Conservation (phyloP, 2,329 filamentous ascomycete species). For the Fusarium bactridioides region DNA sequence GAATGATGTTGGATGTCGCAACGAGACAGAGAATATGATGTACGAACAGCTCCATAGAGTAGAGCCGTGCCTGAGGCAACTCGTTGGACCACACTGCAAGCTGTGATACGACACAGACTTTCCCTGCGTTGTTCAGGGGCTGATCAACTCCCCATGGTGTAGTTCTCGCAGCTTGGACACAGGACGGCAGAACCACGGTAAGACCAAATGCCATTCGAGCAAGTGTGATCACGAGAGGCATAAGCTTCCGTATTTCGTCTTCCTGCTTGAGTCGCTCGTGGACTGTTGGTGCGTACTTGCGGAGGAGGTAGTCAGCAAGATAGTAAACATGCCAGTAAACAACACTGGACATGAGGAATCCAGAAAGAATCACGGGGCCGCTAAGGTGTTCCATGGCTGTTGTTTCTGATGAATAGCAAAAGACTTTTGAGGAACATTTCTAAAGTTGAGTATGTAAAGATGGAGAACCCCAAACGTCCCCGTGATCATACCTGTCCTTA, state of each 20-base stretch:
- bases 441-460: neutral
- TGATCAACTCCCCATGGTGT: conserved; percentile 35
- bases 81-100: conserved; percentile 36
- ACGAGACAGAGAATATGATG: conserved; percentile 39
- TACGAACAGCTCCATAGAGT: conserved; percentile 33
- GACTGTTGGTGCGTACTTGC: conserved; percentile 2
- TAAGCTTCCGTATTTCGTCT: conserved; percentile 21
- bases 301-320: conserved; percentile 16
- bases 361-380: conserved; percentile 29
- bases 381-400: conserved; percentile 11
- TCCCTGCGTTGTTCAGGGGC: conserved; percentile 26
- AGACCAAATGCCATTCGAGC: conserved; percentile 42
- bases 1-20: conserved; percentile 30
- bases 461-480: neutral
- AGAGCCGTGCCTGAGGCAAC: conserved; percentile 15
- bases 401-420: neutral
- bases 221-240: conserved; percentile 23
- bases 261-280: conserved; percentile 23
- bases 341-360: conserved; percentile 22
- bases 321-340: conserved; percentile 35
- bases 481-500: neutral
- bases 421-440: neutral
- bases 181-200: conserved; percentile 30
- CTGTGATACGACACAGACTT: conserved; percentile 40
- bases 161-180: conserved; percentile 23